Evolutionary conservation across 306 rosid genomes (phyloP), one percentile per base, ranked within the genome.

Genomic region (Quercus agrifolia): DNA sequence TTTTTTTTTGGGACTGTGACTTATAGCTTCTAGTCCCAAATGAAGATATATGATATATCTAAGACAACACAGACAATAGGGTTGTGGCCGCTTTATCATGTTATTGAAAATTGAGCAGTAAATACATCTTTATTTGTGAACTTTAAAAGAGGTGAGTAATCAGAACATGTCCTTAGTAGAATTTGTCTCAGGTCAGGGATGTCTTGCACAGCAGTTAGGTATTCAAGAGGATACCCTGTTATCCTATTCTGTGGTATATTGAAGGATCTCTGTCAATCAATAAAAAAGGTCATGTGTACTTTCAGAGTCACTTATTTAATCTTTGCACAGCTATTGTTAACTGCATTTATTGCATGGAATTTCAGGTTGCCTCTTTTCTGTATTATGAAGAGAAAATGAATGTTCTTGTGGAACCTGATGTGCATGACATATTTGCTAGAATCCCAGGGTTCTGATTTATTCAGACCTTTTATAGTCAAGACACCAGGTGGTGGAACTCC

Each of bases 391-490:
- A 95, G 86, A 91, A 91, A 74, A 95, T 95, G 97, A 90, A 83
- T 55, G 91, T 95, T 70, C 87, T 95, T 11, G 98, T 95, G 79
- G 99, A 95, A 87, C 99, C 98, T 62, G 97, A 93, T 62, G 98
- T 93, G 64, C 99, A 95, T 73, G 99, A 95, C 82, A 86, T 89
- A 78, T 95, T 95, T 82, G 92, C 98, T 14, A 88, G 96, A 88
- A 90, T 95, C 83, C 92, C 99, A 25, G 99, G 99, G 70, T 95
- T 95, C 77, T 97, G 96, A 87, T 95, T 90, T 87, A 90, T 95
- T 80, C 99, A 95, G 88, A 95, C 99, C 77, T 95, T 95, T 84
- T 93, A 95, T 79, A 89, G 66, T 82, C 98, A 95, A 81, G 99
- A 95, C 87, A 89, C 97, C 74, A 71, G 98, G 98, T 95, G 83